These are phyloP conservation scores for Phytophthora sp. DNA, from an alignment of 352 stramenopile genomes.

Conservation along the genomic window DNA sequence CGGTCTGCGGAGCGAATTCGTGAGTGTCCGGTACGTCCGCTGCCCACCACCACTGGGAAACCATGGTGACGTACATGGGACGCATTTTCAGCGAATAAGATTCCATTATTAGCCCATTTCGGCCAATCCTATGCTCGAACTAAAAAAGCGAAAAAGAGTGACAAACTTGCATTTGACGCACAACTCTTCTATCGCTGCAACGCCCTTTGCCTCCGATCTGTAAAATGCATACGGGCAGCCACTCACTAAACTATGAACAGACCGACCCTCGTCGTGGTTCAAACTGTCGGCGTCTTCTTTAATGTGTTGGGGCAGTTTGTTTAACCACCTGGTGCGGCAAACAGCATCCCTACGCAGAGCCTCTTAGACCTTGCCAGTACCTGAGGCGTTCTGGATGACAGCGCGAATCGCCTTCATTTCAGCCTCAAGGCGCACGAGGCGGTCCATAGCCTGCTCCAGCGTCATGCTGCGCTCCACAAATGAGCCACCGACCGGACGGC, in stretches of 20 bases:
- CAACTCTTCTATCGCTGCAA: constrained; percentile 32
- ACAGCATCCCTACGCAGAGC: background rate
- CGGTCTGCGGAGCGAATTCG: constrained; percentile 5
- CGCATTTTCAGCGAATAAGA: constrained; percentile 29
- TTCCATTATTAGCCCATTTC: background rate
- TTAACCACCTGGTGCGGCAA: background rate
- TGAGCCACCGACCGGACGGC: constrained; percentile 64
- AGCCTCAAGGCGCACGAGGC: constrained; percentile 63
- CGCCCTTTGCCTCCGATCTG: constrained; percentile 12
- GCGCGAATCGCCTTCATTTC: constrained; percentile 75
- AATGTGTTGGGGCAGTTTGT: background rate
- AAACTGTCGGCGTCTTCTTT: constrained; percentile 21
- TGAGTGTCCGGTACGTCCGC: constrained; percentile 24
- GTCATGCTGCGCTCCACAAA: constrained; percentile 67
- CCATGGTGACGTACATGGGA: constrained; percentile 1
- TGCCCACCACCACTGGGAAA: background rate
- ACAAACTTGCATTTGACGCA: constrained; percentile 29
- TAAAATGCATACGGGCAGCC: constrained; percentile 21
- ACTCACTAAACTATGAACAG: constrained; percentile 39
- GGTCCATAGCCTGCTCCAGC: constrained; percentile 78
- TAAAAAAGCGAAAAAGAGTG: constrained; percentile 18
- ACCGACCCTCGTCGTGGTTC: constrained; percentile 7
- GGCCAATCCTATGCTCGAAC: constrained; percentile 1
- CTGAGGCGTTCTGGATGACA: constrained; percentile 62
- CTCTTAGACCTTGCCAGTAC: constrained; percentile 29